Conservation (phyloP, 164 flowering plant species). For the Echeveria elegans region DNA sequence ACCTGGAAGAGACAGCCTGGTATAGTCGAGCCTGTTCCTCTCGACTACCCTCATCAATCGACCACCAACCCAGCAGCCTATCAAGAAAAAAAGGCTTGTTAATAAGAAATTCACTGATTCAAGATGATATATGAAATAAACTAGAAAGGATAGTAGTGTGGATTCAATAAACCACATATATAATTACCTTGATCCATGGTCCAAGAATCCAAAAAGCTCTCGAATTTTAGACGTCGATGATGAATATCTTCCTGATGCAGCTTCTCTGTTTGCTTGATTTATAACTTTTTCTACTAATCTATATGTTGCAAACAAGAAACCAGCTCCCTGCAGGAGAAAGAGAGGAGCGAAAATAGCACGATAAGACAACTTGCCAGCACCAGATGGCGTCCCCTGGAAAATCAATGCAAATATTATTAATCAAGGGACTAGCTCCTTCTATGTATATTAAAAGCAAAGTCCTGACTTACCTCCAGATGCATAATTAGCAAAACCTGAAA, state of each 20-base stretch:
- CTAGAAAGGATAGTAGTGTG: too few species aligned
- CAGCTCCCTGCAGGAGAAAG: slow-evolving; percentile 71
- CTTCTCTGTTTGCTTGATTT: too few species aligned
- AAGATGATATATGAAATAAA: too few species aligned
- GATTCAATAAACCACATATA: too few species aligned
- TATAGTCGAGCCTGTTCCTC: too few species aligned
- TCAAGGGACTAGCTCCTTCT: background rate
- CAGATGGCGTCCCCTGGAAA: slow-evolving; percentile 65
- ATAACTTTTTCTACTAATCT: slow-evolving; percentile 44
- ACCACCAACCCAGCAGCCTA: too few species aligned
- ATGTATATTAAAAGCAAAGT: slow-evolving; percentile 2
- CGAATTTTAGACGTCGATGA: too few species aligned
- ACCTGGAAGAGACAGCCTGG: too few species aligned
- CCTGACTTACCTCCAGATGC: slow-evolving; percentile 67
- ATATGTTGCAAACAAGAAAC: slow-evolving; percentile 52
- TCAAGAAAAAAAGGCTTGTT: too few species aligned
- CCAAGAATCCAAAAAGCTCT: slow-evolving; percentile 5
- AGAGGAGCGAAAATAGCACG: slow-evolving; percentile 64
- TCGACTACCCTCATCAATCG: too few species aligned
- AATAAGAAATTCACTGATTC: too few species aligned
- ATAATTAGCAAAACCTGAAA: slow-evolving; percentile 83
- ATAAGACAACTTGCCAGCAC: slow-evolving; percentile 49
- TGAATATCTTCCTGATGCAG: too few species aligned
- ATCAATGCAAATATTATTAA: background rate
- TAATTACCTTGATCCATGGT: slow-evolving; percentile 5